Conservation (phyloP, 2,329 filamentous ascomycete species). For the Helotiales sp. region DNA sequence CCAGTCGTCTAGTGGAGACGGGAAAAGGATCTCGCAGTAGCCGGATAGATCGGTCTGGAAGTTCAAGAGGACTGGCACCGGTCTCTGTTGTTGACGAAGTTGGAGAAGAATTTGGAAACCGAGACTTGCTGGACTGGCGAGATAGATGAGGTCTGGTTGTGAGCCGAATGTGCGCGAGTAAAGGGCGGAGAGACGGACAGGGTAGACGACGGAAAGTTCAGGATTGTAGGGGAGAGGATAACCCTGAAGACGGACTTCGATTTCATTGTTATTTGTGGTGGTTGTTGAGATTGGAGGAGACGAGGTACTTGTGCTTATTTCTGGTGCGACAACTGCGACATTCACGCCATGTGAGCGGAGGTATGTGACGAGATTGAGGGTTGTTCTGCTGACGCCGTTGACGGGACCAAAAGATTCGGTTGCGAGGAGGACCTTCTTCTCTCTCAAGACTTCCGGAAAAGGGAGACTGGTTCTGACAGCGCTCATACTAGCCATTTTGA, state of each 20-base stretch:
- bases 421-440: constrained; percentile 68
- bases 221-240: constrained; percentile 74
- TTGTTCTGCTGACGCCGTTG: constrained; percentile 75
- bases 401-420: constrained; percentile 75
- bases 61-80: constrained; percentile 66
- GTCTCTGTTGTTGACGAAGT: constrained; percentile 62
- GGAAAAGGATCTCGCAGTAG: constrained; percentile 73
- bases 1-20: constrained; percentile 62
- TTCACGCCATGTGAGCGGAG: constrained; percentile 66
- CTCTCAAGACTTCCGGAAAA: constrained; percentile 55
- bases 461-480: constrained; percentile 11
- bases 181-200: constrained; percentile 66
- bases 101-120: constrained; percentile 76
- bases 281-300: constrained; percentile 30
- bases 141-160: constrained; percentile 69
- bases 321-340: constrained; percentile 70
- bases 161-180: constrained; percentile 63
- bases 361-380: constrained; percentile 71
- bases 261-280: constrained; percentile 39
- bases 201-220: constrained; percentile 72
- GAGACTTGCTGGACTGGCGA: constrained; percentile 71
- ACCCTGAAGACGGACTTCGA: constrained; percentile 65
- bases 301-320: constrained; percentile 51
- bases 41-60: constrained; percentile 75
- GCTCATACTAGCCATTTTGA: neutral